Conservation (phyloP, 345 rosid species). For the Dipteronia sinensis region DNA sequence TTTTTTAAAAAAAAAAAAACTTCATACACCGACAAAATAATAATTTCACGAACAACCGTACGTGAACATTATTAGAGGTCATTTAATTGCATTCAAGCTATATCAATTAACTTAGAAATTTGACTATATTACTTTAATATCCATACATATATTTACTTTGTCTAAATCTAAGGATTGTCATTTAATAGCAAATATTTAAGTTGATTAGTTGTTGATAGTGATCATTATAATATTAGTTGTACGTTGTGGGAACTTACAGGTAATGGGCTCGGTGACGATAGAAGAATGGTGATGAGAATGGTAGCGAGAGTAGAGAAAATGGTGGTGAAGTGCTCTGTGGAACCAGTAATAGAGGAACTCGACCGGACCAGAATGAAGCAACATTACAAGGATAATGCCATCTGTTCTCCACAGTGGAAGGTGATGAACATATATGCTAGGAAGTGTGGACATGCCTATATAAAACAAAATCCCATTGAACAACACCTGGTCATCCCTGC, state of each 20-base stretch:
- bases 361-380: slow-evolving; percentile 48
- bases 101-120: too few species aligned
- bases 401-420: slow-evolving; percentile 49
- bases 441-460: slow-evolving; percentile 19
- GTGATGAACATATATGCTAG: slow-evolving; percentile 19
- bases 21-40: too few species aligned
- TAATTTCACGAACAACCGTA: too few species aligned
- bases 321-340: slow-evolving; percentile 60
- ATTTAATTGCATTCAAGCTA: too few species aligned
- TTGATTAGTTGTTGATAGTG: too few species aligned
- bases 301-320: slow-evolving; percentile 55
- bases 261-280: slow-evolving; percentile 53
- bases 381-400: slow-evolving; percentile 34
- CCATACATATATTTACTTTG: too few species aligned
- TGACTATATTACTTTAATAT: too few species aligned
- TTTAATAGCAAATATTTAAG: too few species aligned
- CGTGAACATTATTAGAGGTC: too few species aligned
- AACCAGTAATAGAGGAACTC: slow-evolving; percentile 65
- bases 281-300: slow-evolving; percentile 70
- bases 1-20: too few species aligned
- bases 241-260: slow-evolving; percentile 28
- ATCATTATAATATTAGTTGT: too few species aligned
- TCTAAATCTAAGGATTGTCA: too few species aligned
- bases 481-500: slow-evolving; percentile 49
- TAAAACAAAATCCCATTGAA: slow-evolving; percentile 42